phyloP scores from a whole-genome alignment of 2,329 filamentous ascomycete species.

The Metarhizium guizhouense region DNA sequence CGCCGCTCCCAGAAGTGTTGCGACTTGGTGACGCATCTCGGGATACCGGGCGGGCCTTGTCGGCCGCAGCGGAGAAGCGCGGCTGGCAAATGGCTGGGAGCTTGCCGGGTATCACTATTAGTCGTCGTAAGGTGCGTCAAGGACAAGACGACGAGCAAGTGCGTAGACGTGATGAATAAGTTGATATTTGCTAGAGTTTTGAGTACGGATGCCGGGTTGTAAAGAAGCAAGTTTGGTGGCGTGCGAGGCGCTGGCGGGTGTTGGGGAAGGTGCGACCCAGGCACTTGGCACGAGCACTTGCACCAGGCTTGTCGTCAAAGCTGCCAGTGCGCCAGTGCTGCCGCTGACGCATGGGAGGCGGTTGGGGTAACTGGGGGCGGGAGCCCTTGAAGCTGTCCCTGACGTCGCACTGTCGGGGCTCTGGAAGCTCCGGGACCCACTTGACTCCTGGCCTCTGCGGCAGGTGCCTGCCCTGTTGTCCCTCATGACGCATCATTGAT shows the following conservation, averaged over 20 bases:
- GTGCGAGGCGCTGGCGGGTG: not conserved
- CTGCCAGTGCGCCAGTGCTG: not conserved
- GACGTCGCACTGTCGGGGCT: not conserved
- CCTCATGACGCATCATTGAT: no score
- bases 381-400: not conserved
- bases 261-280: not conserved
- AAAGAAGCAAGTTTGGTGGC: not conserved
- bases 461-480: no score
- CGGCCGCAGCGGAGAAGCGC: conserved; percentile 2
- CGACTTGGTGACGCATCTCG: conserved; percentile 24
- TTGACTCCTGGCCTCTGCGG: not conserved
- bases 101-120: not conserved
- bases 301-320: not conserved
- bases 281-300: not conserved
- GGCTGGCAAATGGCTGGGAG: not conserved
- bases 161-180: not conserved
- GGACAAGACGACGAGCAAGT: not conserved
- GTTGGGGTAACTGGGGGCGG: not conserved
- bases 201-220: not conserved
- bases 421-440: not conserved
- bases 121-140: no score
- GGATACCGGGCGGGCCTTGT: conserved; percentile 3
- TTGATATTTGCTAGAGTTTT: not conserved
- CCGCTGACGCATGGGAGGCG: not conserved
- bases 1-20: conserved; percentile 21